Percentiles rank a stretch among this genome's conserved stretches.
Evolutionary conservation across 169 alveolate genomes (phyloP).

Genomic region (Pseudocohnilembus persalinus): DNA sequence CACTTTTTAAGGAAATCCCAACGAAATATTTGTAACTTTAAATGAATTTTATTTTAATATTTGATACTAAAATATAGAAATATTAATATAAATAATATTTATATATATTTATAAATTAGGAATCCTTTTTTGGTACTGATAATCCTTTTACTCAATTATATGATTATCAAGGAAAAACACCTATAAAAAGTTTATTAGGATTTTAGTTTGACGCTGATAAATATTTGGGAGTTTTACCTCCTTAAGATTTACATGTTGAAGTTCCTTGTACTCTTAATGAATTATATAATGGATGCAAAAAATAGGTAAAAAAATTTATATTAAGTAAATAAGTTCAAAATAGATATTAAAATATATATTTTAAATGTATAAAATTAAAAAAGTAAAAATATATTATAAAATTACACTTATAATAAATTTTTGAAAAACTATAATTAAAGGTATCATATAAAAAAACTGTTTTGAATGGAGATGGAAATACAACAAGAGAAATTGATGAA

Average conservation of each 20-base stretch:
- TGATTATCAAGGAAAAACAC: background rate
- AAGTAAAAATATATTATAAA: too few species aligned
- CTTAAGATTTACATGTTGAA: conserved; percentile 52
- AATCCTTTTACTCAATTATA: background rate
- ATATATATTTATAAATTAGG: background rate
- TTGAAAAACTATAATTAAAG: background rate
- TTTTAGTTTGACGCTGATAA: background rate
- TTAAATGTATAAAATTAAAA: background rate
- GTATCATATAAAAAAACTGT: background rate
- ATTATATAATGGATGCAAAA: conserved; percentile 71
- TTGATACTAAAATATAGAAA: background rate
- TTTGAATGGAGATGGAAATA: conserved; percentile 56
- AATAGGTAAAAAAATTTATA: conserved; percentile 31
- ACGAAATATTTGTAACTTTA: background rate
- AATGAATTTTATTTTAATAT: too few species aligned
- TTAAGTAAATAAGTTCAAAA: conserved; percentile 19
- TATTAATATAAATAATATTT: too few species aligned
- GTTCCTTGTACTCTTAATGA: conserved; percentile 78
- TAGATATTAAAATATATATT: conserved; percentile 35
- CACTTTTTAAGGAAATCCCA: background rate
- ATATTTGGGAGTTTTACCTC: conserved; percentile 12
- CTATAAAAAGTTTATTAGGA: background rate
- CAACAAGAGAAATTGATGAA: conserved; percentile 39
- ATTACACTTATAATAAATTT: too few species aligned
- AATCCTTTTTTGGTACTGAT: background rate